Conservation (phyloP, 2,329 filamentous ascomycete species). For the Aspergillus glaucus region DNA sequence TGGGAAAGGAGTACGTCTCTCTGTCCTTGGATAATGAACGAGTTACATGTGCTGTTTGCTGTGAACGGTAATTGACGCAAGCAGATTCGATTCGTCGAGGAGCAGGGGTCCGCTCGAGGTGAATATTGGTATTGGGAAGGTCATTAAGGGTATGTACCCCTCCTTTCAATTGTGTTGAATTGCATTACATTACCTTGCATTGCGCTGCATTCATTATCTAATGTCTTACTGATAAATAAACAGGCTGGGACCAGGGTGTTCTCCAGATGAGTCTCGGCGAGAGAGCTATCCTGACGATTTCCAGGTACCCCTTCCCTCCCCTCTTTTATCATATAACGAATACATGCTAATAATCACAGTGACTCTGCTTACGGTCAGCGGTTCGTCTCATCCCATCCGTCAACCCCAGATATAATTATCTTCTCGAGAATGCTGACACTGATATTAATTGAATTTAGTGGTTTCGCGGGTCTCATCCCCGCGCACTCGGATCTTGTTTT, state of each 20-base stretch:
- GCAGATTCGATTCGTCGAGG: constrained; percentile 82
- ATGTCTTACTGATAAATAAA: not conserved
- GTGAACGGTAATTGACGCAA: constrained; percentile 1
- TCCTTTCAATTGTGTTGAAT: not conserved
- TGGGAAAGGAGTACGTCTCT: constrained; percentile 63
- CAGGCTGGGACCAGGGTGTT: constrained; percentile 79
- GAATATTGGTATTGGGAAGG: constrained; percentile 71
- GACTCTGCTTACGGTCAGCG: constrained; percentile 36
- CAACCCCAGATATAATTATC: not conserved
- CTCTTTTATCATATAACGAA: constrained; percentile 1
- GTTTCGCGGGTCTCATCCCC: constrained; percentile 73
- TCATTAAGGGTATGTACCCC: constrained; percentile 68
- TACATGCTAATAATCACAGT: constrained; percentile 16
- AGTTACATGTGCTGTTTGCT: not conserved
- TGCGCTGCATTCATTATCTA: not conserved
- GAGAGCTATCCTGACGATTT: constrained; percentile 78
- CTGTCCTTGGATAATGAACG: not conserved
- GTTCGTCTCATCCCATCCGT: constrained; percentile 23
- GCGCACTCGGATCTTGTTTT: constrained; percentile 71
- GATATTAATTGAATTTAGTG: constrained; percentile 43
- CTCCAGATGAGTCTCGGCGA: constrained; percentile 82
- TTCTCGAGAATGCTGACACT: not conserved
- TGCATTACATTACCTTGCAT: not conserved
- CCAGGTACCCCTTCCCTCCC: constrained; percentile 47
- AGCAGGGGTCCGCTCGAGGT: constrained; percentile 64